Conservation (phyloP, 106 monocot species). For the Narthecium ossifragum region DNA sequence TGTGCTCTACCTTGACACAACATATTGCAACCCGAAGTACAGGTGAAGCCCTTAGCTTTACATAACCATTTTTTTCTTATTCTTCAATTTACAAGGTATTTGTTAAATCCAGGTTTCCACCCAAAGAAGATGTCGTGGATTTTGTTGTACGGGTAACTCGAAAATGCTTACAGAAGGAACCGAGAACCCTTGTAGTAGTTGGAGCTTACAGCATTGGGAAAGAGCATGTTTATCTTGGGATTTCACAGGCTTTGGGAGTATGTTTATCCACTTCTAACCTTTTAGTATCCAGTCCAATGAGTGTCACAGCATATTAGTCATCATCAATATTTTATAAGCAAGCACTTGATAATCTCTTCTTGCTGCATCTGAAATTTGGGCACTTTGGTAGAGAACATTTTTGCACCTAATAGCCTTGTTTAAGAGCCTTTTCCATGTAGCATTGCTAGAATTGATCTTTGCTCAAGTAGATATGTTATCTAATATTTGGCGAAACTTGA, state of each 20-base stretch:
- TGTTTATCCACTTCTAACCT: too few relatives aligned
- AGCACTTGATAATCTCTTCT: too few relatives aligned
- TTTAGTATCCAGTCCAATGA: too few relatives aligned
- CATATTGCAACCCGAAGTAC: slow-evolving; percentile 68
- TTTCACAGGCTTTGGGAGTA: slow-evolving; percentile 56
- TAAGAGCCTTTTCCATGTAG: too few relatives aligned
- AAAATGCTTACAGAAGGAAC: slow-evolving; percentile 36
- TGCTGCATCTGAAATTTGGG: too few relatives aligned
- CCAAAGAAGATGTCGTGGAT: slow-evolving; percentile 61
- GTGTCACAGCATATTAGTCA: too few relatives aligned
- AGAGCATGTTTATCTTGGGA: slow-evolving; percentile 58
- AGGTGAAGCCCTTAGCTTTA: slow-evolving; percentile 21
- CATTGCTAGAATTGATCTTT: too few relatives aligned
- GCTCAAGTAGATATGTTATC: too few relatives aligned
- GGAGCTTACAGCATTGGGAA: slow-evolving; percentile 79
- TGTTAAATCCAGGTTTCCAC: slow-evolving; percentile 47
- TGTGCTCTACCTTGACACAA: slow-evolving; percentile 69
- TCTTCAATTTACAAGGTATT: not conserved
- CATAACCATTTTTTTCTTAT: not conserved
- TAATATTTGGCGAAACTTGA: too few relatives aligned
- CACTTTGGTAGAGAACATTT: too few relatives aligned
- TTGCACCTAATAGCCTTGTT: too few relatives aligned
- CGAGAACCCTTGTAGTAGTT: slow-evolving; percentile 61
- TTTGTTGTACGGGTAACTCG: slow-evolving; percentile 47
- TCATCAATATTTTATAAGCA: too few relatives aligned